These are phyloP conservation scores for Aspergillus terreus DNA, from an alignment of 2,329 filamentous ascomycete genomes.

Conservation along the genomic window DNA sequence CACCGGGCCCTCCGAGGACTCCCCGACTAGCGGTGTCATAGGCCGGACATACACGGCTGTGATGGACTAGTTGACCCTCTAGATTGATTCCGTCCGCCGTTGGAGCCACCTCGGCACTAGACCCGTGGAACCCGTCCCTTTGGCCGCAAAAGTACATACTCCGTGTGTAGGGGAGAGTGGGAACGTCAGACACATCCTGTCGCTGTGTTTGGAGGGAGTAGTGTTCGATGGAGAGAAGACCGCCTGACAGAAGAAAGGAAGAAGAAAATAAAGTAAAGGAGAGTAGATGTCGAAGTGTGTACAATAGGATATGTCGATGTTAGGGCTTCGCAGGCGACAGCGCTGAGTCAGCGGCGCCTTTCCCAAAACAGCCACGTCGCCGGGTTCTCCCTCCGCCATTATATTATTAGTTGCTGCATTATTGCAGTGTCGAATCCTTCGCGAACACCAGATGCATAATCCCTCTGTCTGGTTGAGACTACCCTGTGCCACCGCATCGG, in stretches of 20 bases:
- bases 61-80: neutral
- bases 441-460: no score
- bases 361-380: no score
- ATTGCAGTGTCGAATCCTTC: no score
- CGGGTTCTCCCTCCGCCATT: no score
- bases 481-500: no score
- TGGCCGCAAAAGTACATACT: neutral
- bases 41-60: neutral
- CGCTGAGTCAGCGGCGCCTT: no score
- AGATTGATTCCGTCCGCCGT: neutral
- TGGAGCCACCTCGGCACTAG: constrained; percentile 1
- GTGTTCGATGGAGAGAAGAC: no score
- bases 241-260: neutral
- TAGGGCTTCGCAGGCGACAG: neutral
- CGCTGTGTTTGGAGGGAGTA: no score
- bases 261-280: neutral
- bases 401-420: no score
- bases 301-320: neutral
- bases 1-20: neutral
- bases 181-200: no score
- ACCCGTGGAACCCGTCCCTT: neutral
- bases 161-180: no score
- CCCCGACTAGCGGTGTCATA: neutral
- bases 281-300: neutral
- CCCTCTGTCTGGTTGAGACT: no score